Evolutionary conservation across 768 basidiomycete genomes (phyloP).

Genomic region (Ramaria sp.): DNA sequence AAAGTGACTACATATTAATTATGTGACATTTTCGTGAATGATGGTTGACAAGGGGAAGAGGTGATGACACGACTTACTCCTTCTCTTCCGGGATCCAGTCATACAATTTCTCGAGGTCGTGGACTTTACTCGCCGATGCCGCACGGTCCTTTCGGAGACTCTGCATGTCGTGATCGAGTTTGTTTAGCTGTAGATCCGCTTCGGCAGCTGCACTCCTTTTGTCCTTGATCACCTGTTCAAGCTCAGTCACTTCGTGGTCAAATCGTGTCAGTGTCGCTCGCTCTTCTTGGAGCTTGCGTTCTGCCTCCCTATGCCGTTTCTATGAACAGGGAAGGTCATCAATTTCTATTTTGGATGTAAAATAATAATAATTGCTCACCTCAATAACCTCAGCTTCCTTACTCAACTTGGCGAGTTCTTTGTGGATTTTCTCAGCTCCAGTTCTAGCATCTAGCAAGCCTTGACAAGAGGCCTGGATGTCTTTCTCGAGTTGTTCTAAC

Average conservation of each 20-base stretch:
- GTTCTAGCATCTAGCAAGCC: conserved; percentile 31
- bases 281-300: conserved; percentile 69
- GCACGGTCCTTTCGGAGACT: conserved; percentile 54
- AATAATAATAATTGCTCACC: conserved; percentile 21
- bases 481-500: conserved; percentile 71
- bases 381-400: conserved; percentile 35
- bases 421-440: conserved; percentile 41
- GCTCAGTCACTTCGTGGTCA: conserved; percentile 76
- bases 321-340: conserved; percentile 17
- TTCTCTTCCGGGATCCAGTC: conserved; percentile 87
- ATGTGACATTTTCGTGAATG: neutral
- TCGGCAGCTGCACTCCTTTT: conserved; percentile 66
- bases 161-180: conserved; percentile 61
- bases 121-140: conserved; percentile 36
- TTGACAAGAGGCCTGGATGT: conserved; percentile 38
- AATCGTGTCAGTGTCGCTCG: conserved; percentile 80
- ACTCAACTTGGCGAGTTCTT: conserved; percentile 52
- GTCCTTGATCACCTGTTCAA: conserved; percentile 71
- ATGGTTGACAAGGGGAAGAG: neutral
- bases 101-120: conserved; percentile 67
- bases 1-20: conserved; percentile 48
- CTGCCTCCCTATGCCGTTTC: conserved; percentile 51
- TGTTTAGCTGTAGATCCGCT: conserved; percentile 50
- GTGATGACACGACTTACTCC: conserved; percentile 43
- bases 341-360: neutral